Evolutionary conservation across 805 yeast species (phyloP).

Genomic region (Candida ipomoeae): DNA sequence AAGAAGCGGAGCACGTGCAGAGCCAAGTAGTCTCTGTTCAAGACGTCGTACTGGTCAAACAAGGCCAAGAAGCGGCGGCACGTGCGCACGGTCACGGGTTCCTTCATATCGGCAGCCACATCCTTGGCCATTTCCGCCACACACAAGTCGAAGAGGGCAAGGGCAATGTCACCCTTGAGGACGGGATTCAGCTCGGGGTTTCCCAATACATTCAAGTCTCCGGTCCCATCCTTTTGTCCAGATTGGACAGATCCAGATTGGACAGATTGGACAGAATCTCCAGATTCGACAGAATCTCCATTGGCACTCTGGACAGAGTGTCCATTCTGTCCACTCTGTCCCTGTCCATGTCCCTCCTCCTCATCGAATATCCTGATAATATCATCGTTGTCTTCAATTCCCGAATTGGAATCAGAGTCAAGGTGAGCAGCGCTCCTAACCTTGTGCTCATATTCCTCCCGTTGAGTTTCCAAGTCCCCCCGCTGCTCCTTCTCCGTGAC

Average conservation of each 20-base stretch:
- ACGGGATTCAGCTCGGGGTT: constrained; percentile 76
- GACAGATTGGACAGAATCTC: no score
- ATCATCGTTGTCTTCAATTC: constrained; percentile 30
- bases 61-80: constrained; percentile 45
- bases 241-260: no score
- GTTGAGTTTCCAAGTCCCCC: constrained; percentile 39
- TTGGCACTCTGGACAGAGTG: not conserved
- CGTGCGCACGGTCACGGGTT: constrained; percentile 39
- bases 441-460: constrained; percentile 26
- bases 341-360: constrained; percentile 39
- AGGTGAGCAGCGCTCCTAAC: not conserved
- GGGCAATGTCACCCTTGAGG: constrained; percentile 52
- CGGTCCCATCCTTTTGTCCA: constrained; percentile 61
- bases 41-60: constrained; percentile 64
- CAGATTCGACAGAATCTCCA: no score
- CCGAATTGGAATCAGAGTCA: no score
- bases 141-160: constrained; percentile 37
- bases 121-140: constrained; percentile 28
- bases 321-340: constrained; percentile 27
- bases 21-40: constrained; percentile 65
- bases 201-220: constrained; percentile 81
- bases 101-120: constrained; percentile 25
- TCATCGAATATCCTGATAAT: constrained; percentile 42
- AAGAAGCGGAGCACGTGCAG: constrained; percentile 59
- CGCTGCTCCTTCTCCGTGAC: constrained; percentile 68